Evolutionary conservation across 257 asterid species (phyloP), one percentile per base, ranked within the genome.

Genomic region (Nicotiana otophora): DNA sequence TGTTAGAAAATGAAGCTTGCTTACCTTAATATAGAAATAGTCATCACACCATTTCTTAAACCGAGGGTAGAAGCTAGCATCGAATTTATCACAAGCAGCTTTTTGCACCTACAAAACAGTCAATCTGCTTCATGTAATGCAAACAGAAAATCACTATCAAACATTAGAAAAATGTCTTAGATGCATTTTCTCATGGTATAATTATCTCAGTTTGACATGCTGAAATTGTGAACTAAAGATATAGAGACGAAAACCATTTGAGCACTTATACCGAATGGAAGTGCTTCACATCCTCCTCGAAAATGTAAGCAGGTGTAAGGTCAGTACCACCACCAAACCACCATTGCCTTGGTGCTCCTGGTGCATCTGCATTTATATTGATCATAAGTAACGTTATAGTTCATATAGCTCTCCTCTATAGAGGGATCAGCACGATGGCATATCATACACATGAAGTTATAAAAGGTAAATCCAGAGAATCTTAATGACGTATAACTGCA

Each of bases 321-420:
- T 96, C 99, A 30, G 98, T 96, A 83, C 98, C 98, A 81, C 99
- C 99, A 69, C 99, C 99, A 86, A 96, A 96, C 99, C 99, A 96
- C 99, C 99, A 96, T 48, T 91, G 96, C 66, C 89, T 90, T 80
- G 99, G 99, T 78, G 99, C 97, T 84, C 99, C 98, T 15, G 96
- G 97, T 86, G 92, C 87, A 90, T 96, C 99, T 96, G 94, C 87
- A 76, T 8, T 85, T 70, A 34, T 31, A 67, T 82, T 83, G 72
- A 68, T 85, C 68, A 77, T 48, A 81, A 83, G 78, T 83, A 85
- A 51, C 54, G 42, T 39, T 57, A 57, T 17, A 62, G 58, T 64
- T 80, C 81, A 79, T 39, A 64, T 42, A 51, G 23, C 26, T n/a
- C 5, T 26, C 36, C 30, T 66, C 14, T 67, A 17, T 17, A 34